Conservation (phyloP, 169 alveolate species). For the Perkinsus chesapeaki region DNA sequence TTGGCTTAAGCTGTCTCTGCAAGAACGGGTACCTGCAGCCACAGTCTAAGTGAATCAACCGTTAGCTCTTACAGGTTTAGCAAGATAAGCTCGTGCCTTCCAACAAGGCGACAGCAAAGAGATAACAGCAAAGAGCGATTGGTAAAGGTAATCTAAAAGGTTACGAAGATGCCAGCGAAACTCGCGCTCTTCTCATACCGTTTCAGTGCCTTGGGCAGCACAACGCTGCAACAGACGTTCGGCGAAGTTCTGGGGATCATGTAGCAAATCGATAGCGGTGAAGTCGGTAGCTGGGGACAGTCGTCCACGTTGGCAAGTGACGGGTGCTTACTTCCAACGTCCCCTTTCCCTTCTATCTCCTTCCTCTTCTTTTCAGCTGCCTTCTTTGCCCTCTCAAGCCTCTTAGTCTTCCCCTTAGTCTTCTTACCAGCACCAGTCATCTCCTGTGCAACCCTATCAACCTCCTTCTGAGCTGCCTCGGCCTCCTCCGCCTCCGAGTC, state of each 20-base stretch:
- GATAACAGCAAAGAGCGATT: not conserved
- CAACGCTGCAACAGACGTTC: not conserved
- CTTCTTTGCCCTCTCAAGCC: not conserved
- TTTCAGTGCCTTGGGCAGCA: not conserved
- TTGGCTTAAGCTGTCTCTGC: not conserved
- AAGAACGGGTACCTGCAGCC: not conserved
- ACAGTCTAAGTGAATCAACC: not conserved
- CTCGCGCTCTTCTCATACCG: not conserved
- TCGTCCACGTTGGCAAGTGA: not conserved
- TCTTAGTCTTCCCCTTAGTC: not conserved
- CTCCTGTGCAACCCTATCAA: not conserved
- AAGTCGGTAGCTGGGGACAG: not conserved
- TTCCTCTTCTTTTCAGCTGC: not conserved
- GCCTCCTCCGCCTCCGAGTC: not conserved
- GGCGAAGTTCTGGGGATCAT: slow-evolving; percentile 7
- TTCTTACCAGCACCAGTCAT: slow-evolving; percentile 1
- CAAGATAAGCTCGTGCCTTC: slow-evolving; percentile 1
- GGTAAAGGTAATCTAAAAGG: not conserved
- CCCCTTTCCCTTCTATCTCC: not conserved
- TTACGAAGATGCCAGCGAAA: not conserved
- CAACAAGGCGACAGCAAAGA: not conserved
- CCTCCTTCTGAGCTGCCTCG: not conserved
- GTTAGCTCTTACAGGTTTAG: not conserved
- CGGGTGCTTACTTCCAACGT: not conserved
- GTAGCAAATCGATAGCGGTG: not conserved